Percentiles rank a stretch among this genome's conserved stretches.
These are phyloP conservation scores for Moniliella sp. DNA, from an alignment of 1,284 basidiomycete genomes.

Conservation along the genomic window DNA sequence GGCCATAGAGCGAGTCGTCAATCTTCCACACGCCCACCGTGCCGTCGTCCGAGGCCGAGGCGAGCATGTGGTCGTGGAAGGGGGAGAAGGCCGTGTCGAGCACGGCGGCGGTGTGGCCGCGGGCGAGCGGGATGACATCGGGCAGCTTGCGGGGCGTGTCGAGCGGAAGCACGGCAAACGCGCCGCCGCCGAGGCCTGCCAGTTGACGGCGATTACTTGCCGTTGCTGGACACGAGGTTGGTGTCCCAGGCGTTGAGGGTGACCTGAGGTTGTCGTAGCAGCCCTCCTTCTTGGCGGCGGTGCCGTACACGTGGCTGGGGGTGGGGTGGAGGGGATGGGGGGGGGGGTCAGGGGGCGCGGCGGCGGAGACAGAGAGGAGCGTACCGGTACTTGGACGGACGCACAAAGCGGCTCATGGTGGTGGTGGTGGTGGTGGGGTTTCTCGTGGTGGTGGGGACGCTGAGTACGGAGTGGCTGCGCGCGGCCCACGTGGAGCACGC, in stretches of 20 bases:
- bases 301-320: conserved; percentile 63
- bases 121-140: conserved; percentile 72
- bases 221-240: conserved; percentile 60
- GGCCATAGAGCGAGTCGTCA: conserved; percentile 47
- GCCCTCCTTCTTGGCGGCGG: conserved; percentile 32
- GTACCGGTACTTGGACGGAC: conserved; percentile 44
- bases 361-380: conserved; percentile 2
- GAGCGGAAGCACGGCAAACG: conserved; percentile 72
- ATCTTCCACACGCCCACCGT: conserved; percentile 69
- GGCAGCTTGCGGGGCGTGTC: conserved; percentile 47
- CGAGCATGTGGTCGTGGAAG: conserved; percentile 71
- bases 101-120: conserved; percentile 58
- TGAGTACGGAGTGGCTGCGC: too few species aligned
- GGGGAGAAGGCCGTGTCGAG: conserved; percentile 93
- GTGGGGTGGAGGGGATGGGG: background rate
- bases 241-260: conserved; percentile 68
- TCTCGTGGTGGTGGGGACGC: too few species aligned
- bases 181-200: conserved; percentile 78
- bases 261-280: conserved; percentile 65
- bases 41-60: conserved; percentile 76
- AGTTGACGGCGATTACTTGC: conserved; percentile 64
- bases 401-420: conserved; percentile 43
- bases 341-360: conserved; percentile 1
- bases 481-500: too few species aligned
- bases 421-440: too few species aligned